Percentiles rank a stretch among this genome's conserved stretches.
Evolutionary conservation across 306 rosid genomes (phyloP).

Genomic region (Benincasa hispida): DNA sequence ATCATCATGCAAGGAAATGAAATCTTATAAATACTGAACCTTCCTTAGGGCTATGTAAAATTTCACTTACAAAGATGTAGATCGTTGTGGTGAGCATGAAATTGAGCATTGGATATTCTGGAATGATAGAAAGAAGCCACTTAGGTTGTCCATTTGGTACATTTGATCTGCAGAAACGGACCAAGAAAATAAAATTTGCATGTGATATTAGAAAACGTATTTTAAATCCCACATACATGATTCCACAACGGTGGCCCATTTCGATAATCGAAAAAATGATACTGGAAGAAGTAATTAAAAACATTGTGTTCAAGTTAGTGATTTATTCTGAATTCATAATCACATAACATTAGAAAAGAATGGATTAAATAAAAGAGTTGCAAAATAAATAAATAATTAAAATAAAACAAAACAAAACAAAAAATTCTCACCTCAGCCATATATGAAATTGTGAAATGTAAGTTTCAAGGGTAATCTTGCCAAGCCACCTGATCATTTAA

Average conservation of each 20-base stretch:
- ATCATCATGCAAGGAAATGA: not conserved
- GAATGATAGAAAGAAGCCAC: constrained; percentile 88
- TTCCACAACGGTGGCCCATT: not conserved
- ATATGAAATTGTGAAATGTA: constrained; percentile 97
- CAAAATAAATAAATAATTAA: not conserved
- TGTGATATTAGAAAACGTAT: not conserved
- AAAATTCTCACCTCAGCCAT: constrained; percentile 83
- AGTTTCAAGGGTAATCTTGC: constrained; percentile 94
- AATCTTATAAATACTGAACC: not conserved
- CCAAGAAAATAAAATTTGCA: not conserved
- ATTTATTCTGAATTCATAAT: not conserved
- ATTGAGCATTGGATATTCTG: constrained; percentile 85
- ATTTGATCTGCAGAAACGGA: constrained; percentile 50
- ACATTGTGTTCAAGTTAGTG: not conserved
- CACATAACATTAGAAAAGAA: not conserved
- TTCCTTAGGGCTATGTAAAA: not conserved
- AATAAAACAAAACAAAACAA: no score
- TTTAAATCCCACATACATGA: not conserved
- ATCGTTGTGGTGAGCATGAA: constrained; percentile 89
- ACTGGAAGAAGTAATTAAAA: not conserved
- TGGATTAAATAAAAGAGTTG: not conserved
- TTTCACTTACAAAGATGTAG: constrained; percentile 54
- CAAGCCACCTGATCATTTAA: constrained; percentile 72
- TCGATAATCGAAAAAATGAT: not conserved
- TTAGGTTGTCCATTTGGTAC: constrained; percentile 91